Percentiles rank a stretch among this genome's conserved stretches.
These are phyloP conservation scores for Plectosphaerella cucumerina DNA, from an alignment of 2,329 filamentous ascomycete genomes.

Conservation along the genomic window DNA sequence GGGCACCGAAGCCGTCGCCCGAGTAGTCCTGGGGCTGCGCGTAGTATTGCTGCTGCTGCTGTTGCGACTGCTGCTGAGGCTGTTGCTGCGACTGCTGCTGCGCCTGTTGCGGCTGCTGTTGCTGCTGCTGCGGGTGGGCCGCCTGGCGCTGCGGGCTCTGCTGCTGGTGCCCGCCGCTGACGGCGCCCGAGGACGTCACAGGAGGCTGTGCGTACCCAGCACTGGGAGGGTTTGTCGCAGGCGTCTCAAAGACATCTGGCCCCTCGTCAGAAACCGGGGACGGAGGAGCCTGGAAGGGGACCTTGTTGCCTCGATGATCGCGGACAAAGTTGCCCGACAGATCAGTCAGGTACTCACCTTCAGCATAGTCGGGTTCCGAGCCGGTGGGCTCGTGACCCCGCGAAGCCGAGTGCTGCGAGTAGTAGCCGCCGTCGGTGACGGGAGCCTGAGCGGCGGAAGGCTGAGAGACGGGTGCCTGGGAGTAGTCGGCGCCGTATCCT, in stretches of 20 bases:
- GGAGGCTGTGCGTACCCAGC: conserved; percentile 27
- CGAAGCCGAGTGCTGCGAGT: conserved; percentile 2
- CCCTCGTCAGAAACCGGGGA: conserved; percentile 47
- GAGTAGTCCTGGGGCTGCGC: conserved; percentile 50
- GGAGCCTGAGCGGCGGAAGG: conserved; percentile 26
- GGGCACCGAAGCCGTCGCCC: conserved; percentile 60
- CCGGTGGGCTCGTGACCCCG: conserved; percentile 14
- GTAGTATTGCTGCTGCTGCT: conserved; percentile 3
- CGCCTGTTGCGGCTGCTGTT: conserved; percentile 17
- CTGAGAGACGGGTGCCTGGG: conserved; percentile 38
- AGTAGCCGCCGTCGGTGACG: conserved; percentile 19
- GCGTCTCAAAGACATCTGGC: conserved; percentile 55
- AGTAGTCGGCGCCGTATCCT: conserved; percentile 30
- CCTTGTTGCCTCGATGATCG: conserved; percentile 57
- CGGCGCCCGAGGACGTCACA: conserved; percentile 17
- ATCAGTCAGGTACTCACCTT: conserved; percentile 69
- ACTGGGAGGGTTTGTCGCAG: conserved; percentile 35
- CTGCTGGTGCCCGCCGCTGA: conserved; percentile 18
- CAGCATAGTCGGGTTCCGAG: conserved; percentile 61
- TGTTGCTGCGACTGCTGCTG: conserved; percentile 6
- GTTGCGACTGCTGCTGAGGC: conserved; percentile 17
- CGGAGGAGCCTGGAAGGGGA: conserved; percentile 44
- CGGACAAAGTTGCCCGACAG: conserved; percentile 55
- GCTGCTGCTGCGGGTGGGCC: conserved; percentile 2
- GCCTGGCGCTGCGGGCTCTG: conserved; percentile 5